These are phyloP conservation scores for Tylopilus balloui DNA, from an alignment of 768 basidiomycete species.

Conservation along the genomic window DNA sequence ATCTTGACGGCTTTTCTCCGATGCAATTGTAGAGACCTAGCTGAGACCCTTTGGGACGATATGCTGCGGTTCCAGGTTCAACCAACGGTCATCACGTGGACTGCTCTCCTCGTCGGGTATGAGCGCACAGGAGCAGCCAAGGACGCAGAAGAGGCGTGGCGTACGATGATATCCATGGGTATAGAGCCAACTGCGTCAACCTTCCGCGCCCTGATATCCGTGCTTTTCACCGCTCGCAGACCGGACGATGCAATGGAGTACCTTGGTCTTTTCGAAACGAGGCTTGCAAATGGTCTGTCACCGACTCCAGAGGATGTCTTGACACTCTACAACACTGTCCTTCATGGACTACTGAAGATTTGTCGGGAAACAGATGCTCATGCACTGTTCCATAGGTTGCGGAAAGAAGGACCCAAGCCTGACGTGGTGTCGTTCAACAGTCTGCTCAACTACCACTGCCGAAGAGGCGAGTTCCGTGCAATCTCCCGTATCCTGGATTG, in stretches of 20 bases:
- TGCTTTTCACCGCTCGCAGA: conserved; percentile 49
- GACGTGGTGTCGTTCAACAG: conserved; percentile 81
- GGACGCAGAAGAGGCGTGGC: conserved; percentile 59
- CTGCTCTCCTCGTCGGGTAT: conserved; percentile 62
- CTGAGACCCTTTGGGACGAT: conserved; percentile 65
- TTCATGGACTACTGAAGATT: conserved; percentile 60
- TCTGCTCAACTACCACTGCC: conserved; percentile 63
- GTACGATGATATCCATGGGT: conserved; percentile 52
- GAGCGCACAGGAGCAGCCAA: conserved; percentile 45
- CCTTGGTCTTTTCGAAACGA: conserved; percentile 48
- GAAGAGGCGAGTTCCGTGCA: conserved; percentile 56
- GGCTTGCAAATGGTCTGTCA: conserved; percentile 12
- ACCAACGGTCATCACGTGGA: conserved; percentile 65
- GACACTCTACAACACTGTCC: conserved; percentile 67
- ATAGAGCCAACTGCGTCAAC: conserved; percentile 56
- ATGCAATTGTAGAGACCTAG: conserved; percentile 51
- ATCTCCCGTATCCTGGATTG: conserved; percentile 55
- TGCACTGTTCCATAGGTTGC: conserved; percentile 42
- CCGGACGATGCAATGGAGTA: conserved; percentile 47
- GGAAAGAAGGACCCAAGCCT: conserved; percentile 51
- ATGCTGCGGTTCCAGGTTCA: conserved; percentile 44
- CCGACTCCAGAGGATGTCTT: conserved; percentile 32
- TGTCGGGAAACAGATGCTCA: conserved; percentile 38
- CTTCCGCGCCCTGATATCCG: conserved; percentile 69
- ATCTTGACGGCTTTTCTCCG: conserved; percentile 65